Conservation (phyloP, 495 filamentous ascomycete species). For the Penicillium cosmopolitanum region DNA sequence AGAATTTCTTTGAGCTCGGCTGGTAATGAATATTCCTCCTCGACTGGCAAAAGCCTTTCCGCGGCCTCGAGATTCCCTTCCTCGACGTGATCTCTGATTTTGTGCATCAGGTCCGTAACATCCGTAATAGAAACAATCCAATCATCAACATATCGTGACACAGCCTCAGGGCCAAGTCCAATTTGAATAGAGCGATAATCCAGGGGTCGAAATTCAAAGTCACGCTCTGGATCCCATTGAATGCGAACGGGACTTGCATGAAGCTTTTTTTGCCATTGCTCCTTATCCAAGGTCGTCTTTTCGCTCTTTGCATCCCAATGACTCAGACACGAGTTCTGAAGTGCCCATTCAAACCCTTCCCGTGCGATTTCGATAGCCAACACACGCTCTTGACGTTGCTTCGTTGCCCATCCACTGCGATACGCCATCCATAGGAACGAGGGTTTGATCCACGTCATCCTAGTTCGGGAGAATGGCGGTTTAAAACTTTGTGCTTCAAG, state of each 20-base stretch:
- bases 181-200: conserved; percentile 62
- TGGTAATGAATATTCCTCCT: conserved; percentile 48
- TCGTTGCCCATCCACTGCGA: conserved; percentile 57
- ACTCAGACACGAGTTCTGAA: conserved; percentile 30
- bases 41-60: conserved; percentile 45
- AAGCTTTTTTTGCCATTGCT: conserved; percentile 26
- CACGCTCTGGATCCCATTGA: conserved; percentile 68
- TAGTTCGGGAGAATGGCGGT: conserved; percentile 50
- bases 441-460: conserved; percentile 74
- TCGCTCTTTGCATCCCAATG: conserved; percentile 17
- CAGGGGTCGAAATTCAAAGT: conserved; percentile 42
- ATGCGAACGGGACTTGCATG: conserved; percentile 49
- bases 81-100: conserved; percentile 48
- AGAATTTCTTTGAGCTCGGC: conserved; percentile 35
- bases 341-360: conserved; percentile 44
- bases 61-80: conserved; percentile 38
- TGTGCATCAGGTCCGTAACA: conserved; percentile 56
- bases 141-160: conserved; percentile 49
- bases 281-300: not conserved
- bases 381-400: conserved; percentile 54
- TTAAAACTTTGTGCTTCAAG: conserved; percentile 53
- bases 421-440: conserved; percentile 70
- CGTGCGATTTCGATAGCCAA: conserved; percentile 55
- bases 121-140: conserved; percentile 60
- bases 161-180: conserved; percentile 51